Base-by-base conservation (phyloP, 2,329 filamentous ascomycete genomes). In the Apiospora sp. region DNA sequence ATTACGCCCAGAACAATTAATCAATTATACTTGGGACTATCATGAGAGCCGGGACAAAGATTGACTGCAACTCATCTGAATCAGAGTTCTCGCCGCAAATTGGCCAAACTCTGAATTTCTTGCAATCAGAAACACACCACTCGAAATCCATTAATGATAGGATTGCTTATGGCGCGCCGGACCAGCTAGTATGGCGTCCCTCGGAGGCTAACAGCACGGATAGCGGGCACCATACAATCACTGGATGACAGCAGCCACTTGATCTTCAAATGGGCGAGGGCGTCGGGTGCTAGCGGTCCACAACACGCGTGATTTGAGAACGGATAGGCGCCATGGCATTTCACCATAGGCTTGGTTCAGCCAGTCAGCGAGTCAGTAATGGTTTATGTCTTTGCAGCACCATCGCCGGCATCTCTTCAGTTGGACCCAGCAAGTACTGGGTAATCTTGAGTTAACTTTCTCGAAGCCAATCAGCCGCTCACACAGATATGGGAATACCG, bases 1-100 rank as follows among this genome's bases (percentile, higher is more conserved):
- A 61, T 61, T 37, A 19, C 54, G 54, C 54, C 54, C 54, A 61
- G 54, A 34, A 8, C 54, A 37, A 12, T 61, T 61, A 61, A 61
- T 61, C 30, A 61, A 61, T 61, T 61, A 61, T 61, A 61, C 30
- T 61, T 37, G 54, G 54, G 22, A 10, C 5, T 34, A 34, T 58
- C 54, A 6, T 58, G 54, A 16, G 5, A 16, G 1, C 27, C 19
- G 27, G 19, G 54, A 37, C 14, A 37, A 34, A 30, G 54, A 61
- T 61, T 61, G 16, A 19, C 54, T 37, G 16, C 19, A 7, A 16
- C 27, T 61, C 54, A 34, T 61, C 54, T 37, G 37, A 7, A 34
- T 61, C 30, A 61, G 54, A 34, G 30, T 61, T 61, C 54, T 37
- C 30, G 5, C 54, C 54, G 54, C 6, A 34, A 16, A 16, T 34